A percentile compares a stretch with the other conserved stretches of the same genome.
Evolutionary conservation across 2,329 filamentous ascomycete species (phyloP).

Genomic region (Verticillium zaregamsianum): DNA sequence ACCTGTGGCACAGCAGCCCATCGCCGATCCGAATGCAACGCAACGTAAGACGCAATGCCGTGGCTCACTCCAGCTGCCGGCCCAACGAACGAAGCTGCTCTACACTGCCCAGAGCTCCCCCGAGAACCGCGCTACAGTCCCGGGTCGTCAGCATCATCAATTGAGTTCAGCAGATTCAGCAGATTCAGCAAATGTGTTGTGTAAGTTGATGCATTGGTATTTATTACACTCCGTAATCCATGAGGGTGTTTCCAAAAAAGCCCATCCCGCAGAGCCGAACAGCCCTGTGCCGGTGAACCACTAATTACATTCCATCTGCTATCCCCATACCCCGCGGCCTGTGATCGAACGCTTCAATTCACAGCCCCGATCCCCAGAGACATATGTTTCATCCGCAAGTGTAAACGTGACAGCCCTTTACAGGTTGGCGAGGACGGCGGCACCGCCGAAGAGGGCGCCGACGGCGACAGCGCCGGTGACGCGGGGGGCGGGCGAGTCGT

Average conservation of each 20-base stretch:
- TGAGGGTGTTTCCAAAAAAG: not conserved
- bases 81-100: not conserved
- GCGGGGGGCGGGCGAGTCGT: slow-evolving; percentile 23
- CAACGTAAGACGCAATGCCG: not conserved
- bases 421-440: slow-evolving; percentile 39
- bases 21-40: not conserved
- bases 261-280: not conserved
- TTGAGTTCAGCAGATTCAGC: not conserved
- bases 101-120: no score
- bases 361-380: not conserved
- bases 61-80: not conserved
- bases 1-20: not conserved
- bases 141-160: not conserved
- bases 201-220: not conserved
- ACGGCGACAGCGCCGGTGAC: slow-evolving; percentile 39
- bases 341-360: not conserved
- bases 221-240: not conserved
- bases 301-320: not conserved
- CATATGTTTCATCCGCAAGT: not conserved
- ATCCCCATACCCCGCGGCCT: not conserved
- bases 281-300: not conserved
- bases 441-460: slow-evolving; percentile 43
- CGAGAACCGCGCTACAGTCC: no score
- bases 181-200: not conserved
- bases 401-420: slow-evolving; percentile 20